Evolutionary conservation across 2,329 filamentous ascomycete species (phyloP), one percentile per base, ranked within the genome.

Genomic region (Verticillium dahliae): DNA sequence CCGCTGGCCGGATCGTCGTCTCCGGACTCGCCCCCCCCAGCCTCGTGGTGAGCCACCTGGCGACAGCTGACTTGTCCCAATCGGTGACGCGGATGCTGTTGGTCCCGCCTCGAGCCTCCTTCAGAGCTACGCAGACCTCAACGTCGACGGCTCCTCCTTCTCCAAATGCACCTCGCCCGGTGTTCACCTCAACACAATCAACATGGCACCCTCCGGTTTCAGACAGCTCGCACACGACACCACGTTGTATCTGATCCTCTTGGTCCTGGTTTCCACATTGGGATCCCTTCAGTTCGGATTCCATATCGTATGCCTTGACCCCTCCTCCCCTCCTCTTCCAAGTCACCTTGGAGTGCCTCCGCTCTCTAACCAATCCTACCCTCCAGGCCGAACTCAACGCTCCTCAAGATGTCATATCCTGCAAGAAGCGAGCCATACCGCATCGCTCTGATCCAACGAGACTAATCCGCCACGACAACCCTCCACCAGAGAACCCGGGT

Each of bases 251-350:
- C 85, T 98, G 68, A 72, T 95, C 69, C 85, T 91, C 70, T 78
- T 95, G 56, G 84, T 98, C 61, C 77, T 87, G 63, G 81, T 93
- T 62, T 86, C 90, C 54, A 96, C 92, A 0, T 77, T 97, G 18
- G 95, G 94, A 0, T 92, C 95, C 1, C 83, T 98, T 55, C 92
- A 97, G 70, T 99, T 97, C 72, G 95, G 95, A 65, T 97, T 91
- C 76, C 94, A 98, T 75, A 76, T 98, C 73, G 92, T 95, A 83
- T 71, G 78, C 15, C 34, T 14, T 3, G 15, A n/a, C 27, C 35
- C 63, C 33, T 41, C 50, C 45, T 56, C 31, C 38, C 54, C 15
- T 55, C 58, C 10, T 39, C 63, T 45, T 59, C 33, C 4, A 31
- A 31, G 27, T 31, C 18, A 2, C n/a, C 27, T 38, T 22, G 1